These are phyloP conservation scores for Coemansia sp. DNA, from an alignment of 192 early-diverging fungal species.

Conservation along the genomic window DNA sequence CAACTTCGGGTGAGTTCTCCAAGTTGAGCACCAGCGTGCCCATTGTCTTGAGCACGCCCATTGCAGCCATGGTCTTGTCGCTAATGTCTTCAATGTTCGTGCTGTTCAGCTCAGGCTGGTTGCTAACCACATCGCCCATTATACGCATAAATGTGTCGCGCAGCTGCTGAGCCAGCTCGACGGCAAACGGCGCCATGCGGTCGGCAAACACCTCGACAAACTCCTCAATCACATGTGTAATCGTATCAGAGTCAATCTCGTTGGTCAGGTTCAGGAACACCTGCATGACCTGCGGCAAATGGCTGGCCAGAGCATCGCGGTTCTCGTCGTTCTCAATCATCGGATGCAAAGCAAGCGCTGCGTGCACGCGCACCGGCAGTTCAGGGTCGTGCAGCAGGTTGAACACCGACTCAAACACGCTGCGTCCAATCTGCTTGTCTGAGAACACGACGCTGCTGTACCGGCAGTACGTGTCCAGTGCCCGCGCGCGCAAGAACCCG, in stretches of 20 bases:
- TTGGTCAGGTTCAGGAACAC: constrained; percentile 83
- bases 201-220: constrained; percentile 90
- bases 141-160: constrained; percentile 85
- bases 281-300: constrained; percentile 86
- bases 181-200: constrained; percentile 89
- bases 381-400: constrained; percentile 69
- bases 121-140: constrained; percentile 68
- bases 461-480: constrained; percentile 56
- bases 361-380: constrained; percentile 85
- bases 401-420: constrained; percentile 57
- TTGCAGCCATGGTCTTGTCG: constrained; percentile 87
- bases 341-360: constrained; percentile 76
- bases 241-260: constrained; percentile 90
- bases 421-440: constrained; percentile 58
- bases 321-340: constrained; percentile 76
- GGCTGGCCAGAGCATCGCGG: constrained; percentile 72
- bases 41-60: constrained; percentile 88
- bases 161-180: constrained; percentile 83
- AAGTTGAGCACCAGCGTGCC: constrained; percentile 83
- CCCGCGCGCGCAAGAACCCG: constrained; percentile 80
- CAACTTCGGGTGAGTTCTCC: constrained; percentile 77
- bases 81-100: constrained; percentile 65
- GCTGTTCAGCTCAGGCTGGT: constrained; percentile 37
- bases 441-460: constrained; percentile 66
- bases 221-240: constrained; percentile 83